Evolutionary conservation across 768 basidiomycete genomes (phyloP).

Genomic region (Tricholoma flavovirens): DNA sequence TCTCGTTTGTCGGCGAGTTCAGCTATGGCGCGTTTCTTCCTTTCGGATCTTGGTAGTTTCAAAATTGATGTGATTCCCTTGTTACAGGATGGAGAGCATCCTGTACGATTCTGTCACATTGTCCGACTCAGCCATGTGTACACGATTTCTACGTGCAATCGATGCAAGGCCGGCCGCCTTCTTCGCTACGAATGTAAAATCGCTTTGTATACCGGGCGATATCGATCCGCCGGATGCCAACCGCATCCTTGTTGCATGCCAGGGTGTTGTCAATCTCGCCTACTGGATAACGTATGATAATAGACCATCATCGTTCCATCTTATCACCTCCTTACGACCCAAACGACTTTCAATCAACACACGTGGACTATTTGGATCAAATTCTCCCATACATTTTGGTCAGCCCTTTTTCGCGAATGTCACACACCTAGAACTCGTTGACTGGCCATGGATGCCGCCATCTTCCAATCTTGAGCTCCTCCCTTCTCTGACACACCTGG

Average conservation of each 20-base stretch:
- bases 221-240: slow-evolving; percentile 11
- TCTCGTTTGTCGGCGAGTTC: slow-evolving; percentile 17
- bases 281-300: slow-evolving; percentile 16
- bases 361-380: slow-evolving; percentile 16
- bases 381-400: slow-evolving; percentile 12
- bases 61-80: neutral
- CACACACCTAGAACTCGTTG: slow-evolving; percentile 21
- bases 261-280: slow-evolving; percentile 20
- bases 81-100: slow-evolving; percentile 18
- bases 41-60: neutral
- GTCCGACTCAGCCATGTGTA: slow-evolving; percentile 10
- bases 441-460: slow-evolving; percentile 14
- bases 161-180: slow-evolving; percentile 15
- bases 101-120: slow-evolving; percentile 21
- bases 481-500: slow-evolving; percentile 20
- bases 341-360: slow-evolving; percentile 20
- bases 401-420: slow-evolving; percentile 21
- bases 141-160: slow-evolving; percentile 15
- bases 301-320: slow-evolving; percentile 14
- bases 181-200: slow-evolving; percentile 20
- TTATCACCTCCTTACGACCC: slow-evolving; percentile 15
- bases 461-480: slow-evolving; percentile 10
- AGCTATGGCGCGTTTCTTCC: slow-evolving; percentile 15
- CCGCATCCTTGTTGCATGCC: slow-evolving; percentile 18
- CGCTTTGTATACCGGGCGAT: slow-evolving; percentile 21